These are phyloP conservation scores for Zygosaccharomyces siamensis DNA, from an alignment of 805 yeast genomes.

Conservation along the genomic window DNA sequence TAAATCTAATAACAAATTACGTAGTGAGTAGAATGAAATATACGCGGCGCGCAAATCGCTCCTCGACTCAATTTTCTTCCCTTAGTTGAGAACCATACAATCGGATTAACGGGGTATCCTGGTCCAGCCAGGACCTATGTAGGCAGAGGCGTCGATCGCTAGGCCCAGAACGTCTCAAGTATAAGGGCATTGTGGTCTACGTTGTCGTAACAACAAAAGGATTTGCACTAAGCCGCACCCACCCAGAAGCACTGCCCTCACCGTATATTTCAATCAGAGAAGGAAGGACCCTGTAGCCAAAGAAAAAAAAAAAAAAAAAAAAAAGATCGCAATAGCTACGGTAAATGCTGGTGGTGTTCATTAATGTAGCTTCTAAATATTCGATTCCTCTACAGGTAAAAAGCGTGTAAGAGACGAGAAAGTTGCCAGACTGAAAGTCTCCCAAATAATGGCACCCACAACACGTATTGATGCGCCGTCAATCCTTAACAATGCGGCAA, in stretches of 20 bases:
- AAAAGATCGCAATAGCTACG: neutral
- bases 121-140: neutral
- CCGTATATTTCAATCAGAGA: neutral
- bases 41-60: neutral
- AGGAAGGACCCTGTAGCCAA: neutral
- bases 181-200: neutral
- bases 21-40: neutral
- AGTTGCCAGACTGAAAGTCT: no score
- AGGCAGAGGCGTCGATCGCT: neutral
- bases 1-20: neutral
- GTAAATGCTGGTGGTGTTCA: no score
- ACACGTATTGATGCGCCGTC: neutral
- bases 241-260: neutral
- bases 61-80: neutral
- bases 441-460: neutral
- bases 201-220: neutral
- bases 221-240: neutral
- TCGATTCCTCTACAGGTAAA: neutral
- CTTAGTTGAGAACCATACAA: neutral
- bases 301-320: neutral
- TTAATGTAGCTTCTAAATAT: neutral
- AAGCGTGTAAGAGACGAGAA: neutral
- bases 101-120: neutral
- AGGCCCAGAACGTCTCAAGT: neutral
- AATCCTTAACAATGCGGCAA: neutral